Conservation (phyloP, 139 green algal species). For the Diplosphaera chodatii region DNA sequence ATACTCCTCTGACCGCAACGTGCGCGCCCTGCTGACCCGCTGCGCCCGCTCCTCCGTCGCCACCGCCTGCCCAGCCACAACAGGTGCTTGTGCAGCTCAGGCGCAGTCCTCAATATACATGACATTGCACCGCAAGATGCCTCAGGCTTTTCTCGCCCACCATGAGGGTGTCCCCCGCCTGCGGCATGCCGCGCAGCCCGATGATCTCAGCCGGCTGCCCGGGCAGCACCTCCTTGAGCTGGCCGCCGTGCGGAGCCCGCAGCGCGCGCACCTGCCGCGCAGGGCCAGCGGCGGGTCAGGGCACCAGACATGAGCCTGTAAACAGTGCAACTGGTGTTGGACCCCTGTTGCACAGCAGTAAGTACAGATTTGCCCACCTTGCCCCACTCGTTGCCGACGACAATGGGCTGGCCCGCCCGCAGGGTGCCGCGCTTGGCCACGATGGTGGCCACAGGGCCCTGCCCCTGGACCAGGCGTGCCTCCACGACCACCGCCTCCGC, state of each 20-base stretch:
- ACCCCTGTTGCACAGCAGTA: background rate
- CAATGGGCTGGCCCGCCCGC: slow-evolving; percentile 46
- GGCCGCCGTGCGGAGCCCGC: slow-evolving; percentile 15
- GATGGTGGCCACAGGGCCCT: slow-evolving; percentile 77
- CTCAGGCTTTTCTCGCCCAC: slow-evolving; percentile 19
- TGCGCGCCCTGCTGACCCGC: slow-evolving; percentile 29
- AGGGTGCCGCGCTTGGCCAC: slow-evolving; percentile 59
- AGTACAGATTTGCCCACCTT: slow-evolving; percentile 21
- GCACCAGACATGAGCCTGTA: background rate
- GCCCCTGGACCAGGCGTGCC: slow-evolving; percentile 63
- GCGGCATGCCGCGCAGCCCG: slow-evolving; percentile 67
- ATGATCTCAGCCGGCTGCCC: slow-evolving; percentile 54
- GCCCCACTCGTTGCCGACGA: slow-evolving; percentile 77
- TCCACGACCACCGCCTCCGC: slow-evolving; percentile 79
- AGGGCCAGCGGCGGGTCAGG: slow-evolving; percentile 10
- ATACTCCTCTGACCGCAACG: slow-evolving; percentile 7
- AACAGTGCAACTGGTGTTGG: no score
- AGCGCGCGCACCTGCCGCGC: slow-evolving; percentile 24
- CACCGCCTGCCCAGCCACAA: slow-evolving; percentile 1
- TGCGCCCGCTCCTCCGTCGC: slow-evolving; percentile 47
- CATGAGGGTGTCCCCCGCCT: slow-evolving; percentile 75
- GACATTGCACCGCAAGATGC: no score
- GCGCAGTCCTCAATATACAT: no score
- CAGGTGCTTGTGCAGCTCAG: background rate
- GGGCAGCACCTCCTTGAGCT: slow-evolving; percentile 36